Base-by-base conservation (phyloP, 2,329 filamentous ascomycete genomes). In the Aspergillus pseudoglaucus region DNA sequence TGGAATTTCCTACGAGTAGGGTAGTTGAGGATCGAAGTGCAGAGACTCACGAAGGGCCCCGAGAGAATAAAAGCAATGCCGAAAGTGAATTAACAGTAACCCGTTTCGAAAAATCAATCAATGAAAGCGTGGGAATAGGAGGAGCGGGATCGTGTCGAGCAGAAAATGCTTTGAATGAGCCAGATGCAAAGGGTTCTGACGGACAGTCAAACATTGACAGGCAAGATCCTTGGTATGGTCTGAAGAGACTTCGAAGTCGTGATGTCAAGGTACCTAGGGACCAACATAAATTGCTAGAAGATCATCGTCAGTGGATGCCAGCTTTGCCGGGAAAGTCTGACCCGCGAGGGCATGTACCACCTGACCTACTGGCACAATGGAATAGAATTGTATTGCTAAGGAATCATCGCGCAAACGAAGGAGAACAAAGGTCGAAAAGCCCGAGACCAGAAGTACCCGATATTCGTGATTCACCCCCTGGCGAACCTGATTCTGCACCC, bases 211-310 rank as follows among this genome's bases (percentile, higher is more conserved):
- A 20, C 18, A 22, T 42, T 15, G 38, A 17, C 42, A 12, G 39
- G 23, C 39, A 15, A 32, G 48, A 61, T 42, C 59, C 61, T 9
- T 69, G 65, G 66, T 44, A 59, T 50, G 56, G 59, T 30, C 61
- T 65, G 55, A 62, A 58, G 27, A 62, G 55, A 15, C 72, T 80
- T 46, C 61, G 64, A 25, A 65, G 64, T 15, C 62, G 57, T 39
- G 72, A 77, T 53, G 59, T 76, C 27, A 65, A 57, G 20, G 75
- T 80, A 45, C 70, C 75, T 2, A 65, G 60, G 22, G 69, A 76
- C 14, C 82, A 85, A 54, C 58, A 62, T 39, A 55, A 65, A 7
- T 64, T 84, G 4, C 62, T 85, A 1, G 68, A 74, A 9, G 51
- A 64, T 5, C 51, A 42, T 22, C 66, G 73, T 14, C 76, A 58